Percentiles rank a stretch among this genome's conserved stretches.
phyloP scores from a whole-genome alignment of 192 early-diverging fungal species.

The Podila minutissima region DNA sequence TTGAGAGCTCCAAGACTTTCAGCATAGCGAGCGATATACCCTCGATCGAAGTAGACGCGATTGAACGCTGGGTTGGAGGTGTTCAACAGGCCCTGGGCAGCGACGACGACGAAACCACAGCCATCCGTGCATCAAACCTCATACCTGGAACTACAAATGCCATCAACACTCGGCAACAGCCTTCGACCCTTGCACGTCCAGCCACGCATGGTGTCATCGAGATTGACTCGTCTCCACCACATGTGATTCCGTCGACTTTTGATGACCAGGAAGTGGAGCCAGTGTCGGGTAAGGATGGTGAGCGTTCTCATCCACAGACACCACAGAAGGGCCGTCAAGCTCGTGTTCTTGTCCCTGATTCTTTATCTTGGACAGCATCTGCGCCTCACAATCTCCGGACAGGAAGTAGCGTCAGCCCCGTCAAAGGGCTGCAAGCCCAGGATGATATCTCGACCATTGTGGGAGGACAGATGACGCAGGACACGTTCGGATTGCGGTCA shows the following conservation, averaged over 20 bases:
- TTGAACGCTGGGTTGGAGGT: constrained; percentile 8
- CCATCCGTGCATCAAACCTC: no score
- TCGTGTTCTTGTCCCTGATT: not conserved
- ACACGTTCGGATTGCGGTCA: not conserved
- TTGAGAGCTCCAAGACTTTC: not conserved
- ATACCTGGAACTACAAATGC: no score
- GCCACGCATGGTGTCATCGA: no score
- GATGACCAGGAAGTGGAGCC: no score
- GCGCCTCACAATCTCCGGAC: not conserved
- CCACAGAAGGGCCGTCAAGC: not conserved
- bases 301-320: not conserved
- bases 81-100: not conserved
- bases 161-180: no score
- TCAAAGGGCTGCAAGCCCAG: not conserved
- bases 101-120: not conserved
- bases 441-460: not conserved
- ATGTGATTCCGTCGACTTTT: no score
- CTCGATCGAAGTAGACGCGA: constrained; percentile 3
- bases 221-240: no score
- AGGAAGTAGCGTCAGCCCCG: not conserved
- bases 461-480: not conserved
- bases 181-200: no score
- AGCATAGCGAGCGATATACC: not conserved
- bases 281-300: not conserved
- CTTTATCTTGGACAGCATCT: not conserved